Base-by-base conservation (phyloP, 2,329 filamentous ascomycete genomes). In the Drechmeria coniospora region DNA sequence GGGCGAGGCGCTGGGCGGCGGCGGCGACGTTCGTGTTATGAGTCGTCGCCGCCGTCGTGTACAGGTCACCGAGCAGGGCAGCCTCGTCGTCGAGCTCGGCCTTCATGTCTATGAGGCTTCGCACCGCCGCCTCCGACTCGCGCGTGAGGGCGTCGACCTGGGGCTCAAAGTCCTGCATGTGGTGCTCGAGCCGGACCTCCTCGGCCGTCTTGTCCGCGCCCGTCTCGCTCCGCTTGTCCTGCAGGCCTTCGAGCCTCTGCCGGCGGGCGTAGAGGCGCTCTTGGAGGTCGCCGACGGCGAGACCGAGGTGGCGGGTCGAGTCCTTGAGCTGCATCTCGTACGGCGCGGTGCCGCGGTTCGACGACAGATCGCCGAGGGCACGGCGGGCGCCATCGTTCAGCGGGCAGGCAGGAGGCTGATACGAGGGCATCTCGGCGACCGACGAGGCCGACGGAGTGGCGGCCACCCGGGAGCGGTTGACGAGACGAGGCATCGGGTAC, bases 81-180 rank as follows among this genome's bases (percentile, higher is more conserved):
- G 41, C 44, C 27, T 65, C 54, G 31, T 73, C 66, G 34, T 68
- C 57, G 3, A 70, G 44, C 35, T 59, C 60, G 23, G 53, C 56
- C 30, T 52, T 55, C 27, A 53, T 43, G 37, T 74, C 68, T 16
- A 73, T 60, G 8, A 63, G 44, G 20, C 53, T 42, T 9, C 68
- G 58, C 17, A 67, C 44, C 0, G 59, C 54, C 13, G 44, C 40
- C 38, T 73, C 68, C 6, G 60, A 56, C 4, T 52, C 46, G 7
- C 46, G 41, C 2, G 64, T 67, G 16, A 68, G 33, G 2, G 38
- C 35, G 2, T 56, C 50, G 3, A 65, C 57, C 8, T 53, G 40
- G 1, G 36, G 36, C 14, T 59, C 51, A 3, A 69, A 45, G 3
- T 43, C 36, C n/a, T 39, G 38, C 6, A 61, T 35, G 19, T 61